Percentiles rank a stretch among this genome's conserved stretches.
These are phyloP conservation scores for Sarcodon sp. DNA, from an alignment of 768 basidiomycete genomes.

Conservation along the genomic window DNA sequence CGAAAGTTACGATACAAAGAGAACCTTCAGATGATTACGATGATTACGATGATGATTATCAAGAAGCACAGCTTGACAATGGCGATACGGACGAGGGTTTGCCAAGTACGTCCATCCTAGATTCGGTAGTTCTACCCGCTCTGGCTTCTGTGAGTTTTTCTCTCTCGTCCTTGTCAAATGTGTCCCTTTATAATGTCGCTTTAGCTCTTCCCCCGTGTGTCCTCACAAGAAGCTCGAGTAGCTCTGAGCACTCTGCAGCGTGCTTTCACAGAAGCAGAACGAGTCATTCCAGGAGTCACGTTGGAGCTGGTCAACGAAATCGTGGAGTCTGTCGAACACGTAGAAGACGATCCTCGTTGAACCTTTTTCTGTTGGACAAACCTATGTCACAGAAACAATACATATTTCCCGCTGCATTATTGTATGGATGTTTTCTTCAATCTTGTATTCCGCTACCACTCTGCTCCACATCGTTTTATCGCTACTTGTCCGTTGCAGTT, in stretches of 20 bases:
- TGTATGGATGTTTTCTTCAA: slow-evolving; percentile 1
- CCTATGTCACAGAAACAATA: not conserved
- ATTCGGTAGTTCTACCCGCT: slow-evolving; percentile 92
- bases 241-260: slow-evolving; percentile 78
- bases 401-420: not conserved
- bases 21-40: slow-evolving; percentile 55
- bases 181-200: slow-evolving; percentile 4
- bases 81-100: slow-evolving; percentile 26
- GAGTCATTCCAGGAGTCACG: slow-evolving; percentile 90
- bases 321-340: slow-evolving; percentile 84
- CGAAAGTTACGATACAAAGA: slow-evolving; percentile 20
- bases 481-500: slow-evolving; percentile 1
- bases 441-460: slow-evolving; percentile 1
- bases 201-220: slow-evolving; percentile 85
- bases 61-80: slow-evolving; percentile 8
- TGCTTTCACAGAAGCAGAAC: slow-evolving; percentile 91
- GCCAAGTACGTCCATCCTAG: slow-evolving; percentile 85
- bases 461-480: not conserved
- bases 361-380: not conserved
- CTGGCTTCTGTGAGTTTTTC: slow-evolving; percentile 73
- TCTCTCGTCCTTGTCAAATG: not conserved
- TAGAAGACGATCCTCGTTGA: slow-evolving; percentile 57
- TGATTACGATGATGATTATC: slow-evolving; percentile 42
- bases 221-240: slow-evolving; percentile 83
- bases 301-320: slow-evolving; percentile 90